Conservation (phyloP, 495 filamentous ascomycete genomes). For the Penicillium pancosmium region DNA sequence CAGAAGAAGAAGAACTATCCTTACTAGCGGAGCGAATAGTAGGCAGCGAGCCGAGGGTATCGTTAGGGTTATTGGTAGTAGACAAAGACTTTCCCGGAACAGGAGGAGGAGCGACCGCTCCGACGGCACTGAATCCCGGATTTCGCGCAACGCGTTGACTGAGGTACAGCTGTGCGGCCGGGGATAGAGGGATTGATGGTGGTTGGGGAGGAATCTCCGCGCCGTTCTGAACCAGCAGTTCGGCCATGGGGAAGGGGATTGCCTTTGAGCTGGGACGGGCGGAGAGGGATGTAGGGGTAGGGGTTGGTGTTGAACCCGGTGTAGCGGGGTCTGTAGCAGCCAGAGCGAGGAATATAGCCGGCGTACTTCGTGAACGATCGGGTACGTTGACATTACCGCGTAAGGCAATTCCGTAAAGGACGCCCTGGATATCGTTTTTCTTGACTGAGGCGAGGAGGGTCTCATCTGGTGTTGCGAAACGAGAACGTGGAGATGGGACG, state of each 20-base stretch:
- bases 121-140: conserved; percentile 25
- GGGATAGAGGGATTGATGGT: conserved; percentile 75
- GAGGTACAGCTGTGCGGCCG: conserved; percentile 78
- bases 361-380: conserved; percentile 86
- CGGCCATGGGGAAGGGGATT: conserved; percentile 80
- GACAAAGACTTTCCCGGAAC: too few species aligned
- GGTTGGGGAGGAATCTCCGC: conserved; percentile 77
- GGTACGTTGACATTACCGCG: conserved; percentile 83
- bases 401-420: conserved; percentile 87
- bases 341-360: conserved; percentile 86
- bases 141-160: conserved; percentile 70
- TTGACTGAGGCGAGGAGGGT: conserved; percentile 92
- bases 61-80: conserved; percentile 18
- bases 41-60: conserved; percentile 50
- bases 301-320: conserved; percentile 43
- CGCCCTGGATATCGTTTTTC: conserved; percentile 87
- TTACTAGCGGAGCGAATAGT: conserved; percentile 40
- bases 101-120: too few species aligned
- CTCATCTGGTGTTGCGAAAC: conserved; percentile 82
- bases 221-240: conserved; percentile 92
- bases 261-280: conserved; percentile 37
- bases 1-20: conserved; percentile 27
- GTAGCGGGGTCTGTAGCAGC: conserved; percentile 91
- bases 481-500: conserved; percentile 72
- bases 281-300: conserved; percentile 44